Evolutionary conservation across 2,329 filamentous ascomycete species (phyloP), one percentile per base, ranked within the genome.

Genomic region (Colletotrichum abscissum): DNA sequence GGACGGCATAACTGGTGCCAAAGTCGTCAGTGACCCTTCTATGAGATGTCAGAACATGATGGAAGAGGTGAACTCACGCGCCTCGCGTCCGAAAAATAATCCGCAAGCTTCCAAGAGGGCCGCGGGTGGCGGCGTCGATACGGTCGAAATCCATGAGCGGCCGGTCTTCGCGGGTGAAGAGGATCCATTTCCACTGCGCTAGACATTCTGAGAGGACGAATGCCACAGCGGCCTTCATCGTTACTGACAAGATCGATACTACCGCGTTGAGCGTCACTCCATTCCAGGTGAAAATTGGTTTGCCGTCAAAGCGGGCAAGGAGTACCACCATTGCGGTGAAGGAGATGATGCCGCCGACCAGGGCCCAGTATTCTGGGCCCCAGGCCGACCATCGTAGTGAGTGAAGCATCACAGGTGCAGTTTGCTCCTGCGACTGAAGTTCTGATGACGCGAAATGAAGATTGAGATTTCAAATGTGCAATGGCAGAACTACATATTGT

Each of bases 111-210:
- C 67, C 67, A 1, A 65, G 8, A 1, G 60, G 60, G 1, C 67
- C 67, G 1, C 67, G 22, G 1, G 54, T 55, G 11, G 67, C 67
- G 1, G 24, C 56, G 12, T 67, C 63, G 4, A 72, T 46, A 1
- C 69, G 69, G 19, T 72, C 69, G 6, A 67, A 72, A 6, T 72
- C 69, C n/a, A 72, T 67, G 9, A 72, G 49, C 0, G 54, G 33
- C 0, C 69, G 35, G 0, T 72, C 56, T 49, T 68, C 57, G 0
- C 63, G 14, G 1, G 35, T 52, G 9, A 58, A 68, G 1, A 72
- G 52, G 1, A 72, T 67, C 69, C 69, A 72, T 33, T 72, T 72
- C 69, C 69, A 72, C 35, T 72, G 69, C 1, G 69, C 63, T 6
- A 72, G 38, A 11, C 69, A 68, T 24, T 72, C 69, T 1, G 69